Evolutionary conservation across 176 grass and related monocot genomes (phyloP).

Genomic region (Avena eriantha): DNA sequence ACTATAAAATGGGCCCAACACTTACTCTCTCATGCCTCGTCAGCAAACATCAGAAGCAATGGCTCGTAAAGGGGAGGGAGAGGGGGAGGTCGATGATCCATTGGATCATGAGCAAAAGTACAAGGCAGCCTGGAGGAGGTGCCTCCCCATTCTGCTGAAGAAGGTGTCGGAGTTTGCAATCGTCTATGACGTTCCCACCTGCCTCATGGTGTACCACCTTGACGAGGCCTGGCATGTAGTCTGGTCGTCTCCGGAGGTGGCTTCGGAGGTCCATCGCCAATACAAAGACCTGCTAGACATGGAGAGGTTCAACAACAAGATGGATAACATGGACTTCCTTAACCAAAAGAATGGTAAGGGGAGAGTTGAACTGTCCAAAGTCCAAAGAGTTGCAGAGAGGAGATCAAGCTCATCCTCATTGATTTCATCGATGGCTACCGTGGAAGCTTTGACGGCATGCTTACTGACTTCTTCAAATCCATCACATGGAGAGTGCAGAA

Average conservation of each 20-base stretch:
- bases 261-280: neutral
- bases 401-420: slow-evolving; percentile 33
- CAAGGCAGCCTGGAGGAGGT: neutral
- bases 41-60: neutral
- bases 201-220: slow-evolving; percentile 33
- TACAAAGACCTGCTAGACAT: neutral
- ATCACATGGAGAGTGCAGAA: neutral
- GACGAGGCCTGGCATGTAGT: no score
- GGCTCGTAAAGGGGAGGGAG: neutral
- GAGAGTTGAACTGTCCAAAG: slow-evolving; percentile 22
- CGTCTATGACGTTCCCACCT: neutral
- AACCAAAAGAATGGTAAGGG: neutral
- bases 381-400: neutral
- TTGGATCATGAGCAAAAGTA: neutral
- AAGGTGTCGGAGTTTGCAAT: neutral
- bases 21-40: neutral
- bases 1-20: neutral
- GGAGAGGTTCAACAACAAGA: slow-evolving; percentile 6
- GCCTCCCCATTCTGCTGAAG: neutral
- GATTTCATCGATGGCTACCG: slow-evolving; percentile 1
- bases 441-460: neutral
- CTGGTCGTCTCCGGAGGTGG: no score
- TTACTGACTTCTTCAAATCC: neutral
- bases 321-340: slow-evolving; percentile 32
- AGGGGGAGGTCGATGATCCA: neutral